Base-by-base conservation (phyloP, 805 yeast species). In the Torulaspora delbrueckii region DNA sequence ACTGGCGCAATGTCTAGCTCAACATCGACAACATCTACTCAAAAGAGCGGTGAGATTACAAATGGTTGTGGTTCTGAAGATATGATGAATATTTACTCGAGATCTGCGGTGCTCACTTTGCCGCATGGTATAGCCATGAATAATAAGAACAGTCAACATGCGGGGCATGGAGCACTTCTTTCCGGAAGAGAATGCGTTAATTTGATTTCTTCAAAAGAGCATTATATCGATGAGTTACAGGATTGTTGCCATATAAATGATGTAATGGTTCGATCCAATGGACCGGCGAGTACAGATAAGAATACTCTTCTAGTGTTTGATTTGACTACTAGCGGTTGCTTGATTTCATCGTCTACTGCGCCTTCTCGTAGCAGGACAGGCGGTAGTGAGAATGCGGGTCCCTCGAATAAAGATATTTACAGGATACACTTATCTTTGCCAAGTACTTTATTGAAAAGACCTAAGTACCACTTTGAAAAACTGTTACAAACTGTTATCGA, bases 341-440 rank as follows among this genome's bases (percentile, higher is more conserved):
- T 52, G 33, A 43, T 58, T 23, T 45, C 40, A 19, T 48, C 52
- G 2, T 18, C 48, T n/a, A 47, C 42, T n/a, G 35, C 50, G 14
- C 40, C 43, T 16, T 27, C 25, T 13, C 44, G 36, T 6, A 27
- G 39, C 22, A 33, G 35, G 22, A 25, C 23, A 13, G 25, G 32
- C 8, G 41, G 22, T 23, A 22, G 13, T 5, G 47, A 44, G 12
- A 37, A 34, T 18, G 36, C 34, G 7, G 36, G 23, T 14, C n/a
- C 48, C 26, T 40, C 46, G 13, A 44, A 34, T 13, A 45, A 43
- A 19, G 51, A 53, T 25, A 41, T 55, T n/a, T 44, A 53, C 19
- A 52, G 52, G 27, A 50, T 61, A 14, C 66, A 63, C 46, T 42
- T 64, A 19, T 56, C 58, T 16, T 55, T 63, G 32, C 69, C 69